Conservation (phyloP, 768 basidiomycete species). For the Serendipita sp. region DNA sequence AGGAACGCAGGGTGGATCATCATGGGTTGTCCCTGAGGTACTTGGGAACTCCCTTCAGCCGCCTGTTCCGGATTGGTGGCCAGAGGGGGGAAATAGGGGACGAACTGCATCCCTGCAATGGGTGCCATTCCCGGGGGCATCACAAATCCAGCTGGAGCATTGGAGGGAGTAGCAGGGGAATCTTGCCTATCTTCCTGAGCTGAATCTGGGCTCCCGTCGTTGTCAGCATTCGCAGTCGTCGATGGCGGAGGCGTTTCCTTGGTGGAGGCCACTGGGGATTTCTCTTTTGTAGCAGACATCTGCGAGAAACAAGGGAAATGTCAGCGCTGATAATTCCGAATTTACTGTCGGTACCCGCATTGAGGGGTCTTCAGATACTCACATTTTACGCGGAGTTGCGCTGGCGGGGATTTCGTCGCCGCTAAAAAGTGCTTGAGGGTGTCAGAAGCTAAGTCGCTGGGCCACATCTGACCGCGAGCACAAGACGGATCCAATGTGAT, state of each 20-base stretch:
- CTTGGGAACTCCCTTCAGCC: neutral
- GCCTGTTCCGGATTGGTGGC: neutral
- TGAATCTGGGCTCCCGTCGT: too few relatives aligned
- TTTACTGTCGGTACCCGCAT: neutral
- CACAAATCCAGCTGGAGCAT: neutral
- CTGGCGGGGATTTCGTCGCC: neutral
- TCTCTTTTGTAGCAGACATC: neutral
- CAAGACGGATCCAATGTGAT: too few relatives aligned
- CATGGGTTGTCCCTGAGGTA: neutral
- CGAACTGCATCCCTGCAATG: slow-evolving; percentile 9
- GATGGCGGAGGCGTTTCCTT: too few relatives aligned
- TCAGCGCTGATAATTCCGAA: neutral
- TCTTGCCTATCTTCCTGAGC: too few relatives aligned
- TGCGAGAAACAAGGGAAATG: neutral
- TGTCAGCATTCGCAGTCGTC: too few relatives aligned
- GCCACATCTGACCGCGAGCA: too few relatives aligned
- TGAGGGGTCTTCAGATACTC: neutral
- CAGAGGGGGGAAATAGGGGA: slow-evolving; percentile 10
- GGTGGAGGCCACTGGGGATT: neutral
- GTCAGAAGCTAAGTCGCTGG: neutral
- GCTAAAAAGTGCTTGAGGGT: neutral
- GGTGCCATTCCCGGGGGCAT: slow-evolving; percentile 2
- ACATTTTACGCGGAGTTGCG: neutral
- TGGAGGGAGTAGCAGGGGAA: neutral
- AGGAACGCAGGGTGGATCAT: neutral